phyloP scores from a whole-genome alignment of 1,284 basidiomycete genomes.

The Papiliotrema nemorosa region DNA sequence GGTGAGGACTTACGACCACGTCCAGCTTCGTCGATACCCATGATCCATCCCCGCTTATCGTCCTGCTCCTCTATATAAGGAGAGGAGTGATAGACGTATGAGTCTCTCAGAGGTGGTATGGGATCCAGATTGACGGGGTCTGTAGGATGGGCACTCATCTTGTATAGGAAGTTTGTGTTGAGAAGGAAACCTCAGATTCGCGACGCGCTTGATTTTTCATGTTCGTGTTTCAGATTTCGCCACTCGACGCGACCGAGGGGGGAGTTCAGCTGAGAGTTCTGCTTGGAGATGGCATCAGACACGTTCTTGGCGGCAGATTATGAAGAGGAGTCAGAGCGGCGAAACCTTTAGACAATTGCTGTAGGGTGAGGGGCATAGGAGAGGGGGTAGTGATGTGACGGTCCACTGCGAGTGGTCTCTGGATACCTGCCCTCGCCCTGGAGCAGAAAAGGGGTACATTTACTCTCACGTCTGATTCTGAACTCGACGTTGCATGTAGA shows the following conservation, averaged over 20 bases:
- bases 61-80: constrained; percentile 50
- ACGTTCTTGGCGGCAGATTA: no score
- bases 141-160: constrained; percentile 3
- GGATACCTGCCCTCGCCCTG: no score
- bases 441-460: no score
- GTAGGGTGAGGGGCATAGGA: no score
- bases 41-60: constrained; percentile 58
- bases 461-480: no score
- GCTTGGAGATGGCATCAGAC: no score
- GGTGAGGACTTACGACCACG: constrained; percentile 60
- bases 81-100: constrained; percentile 81
- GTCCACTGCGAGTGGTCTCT: no score
- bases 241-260: not conserved
- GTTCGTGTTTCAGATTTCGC: not conserved
- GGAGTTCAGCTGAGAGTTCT: no score
- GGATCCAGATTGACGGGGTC: constrained; percentile 54
- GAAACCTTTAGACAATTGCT: no score
- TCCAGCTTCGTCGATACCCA: constrained; percentile 96
- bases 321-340: no score
- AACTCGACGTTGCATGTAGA: no score
- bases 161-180: not conserved
- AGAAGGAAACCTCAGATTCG: not conserved
- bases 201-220: not conserved
- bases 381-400: no score
- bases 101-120: constrained; percentile 60